Base-by-base conservation (phyloP, 2,329 filamentous ascomycete genomes). In the Sphaerostilbella broomeana region DNA sequence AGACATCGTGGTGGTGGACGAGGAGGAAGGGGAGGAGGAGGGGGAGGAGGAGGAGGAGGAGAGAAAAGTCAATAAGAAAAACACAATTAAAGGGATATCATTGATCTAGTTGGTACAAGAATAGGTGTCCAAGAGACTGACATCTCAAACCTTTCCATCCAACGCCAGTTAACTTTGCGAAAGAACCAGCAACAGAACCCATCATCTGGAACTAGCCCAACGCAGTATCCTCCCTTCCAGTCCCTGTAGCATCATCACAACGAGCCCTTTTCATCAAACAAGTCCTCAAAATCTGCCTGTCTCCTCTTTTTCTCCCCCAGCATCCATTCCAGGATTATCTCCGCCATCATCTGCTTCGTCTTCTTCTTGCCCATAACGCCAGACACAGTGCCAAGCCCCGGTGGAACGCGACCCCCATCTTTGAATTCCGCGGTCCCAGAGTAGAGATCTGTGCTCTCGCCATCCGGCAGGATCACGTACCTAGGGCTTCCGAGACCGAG, bases 291-390 rank as follows among this genome's bases (percentile, higher is more conserved):
- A n/a, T n/a, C n/a, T n/a, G n/a, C n/a, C 7, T 27, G 4, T 31
- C 51, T 47, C 15, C 3, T 32, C 35, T 39, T 31, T 8, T 46
- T 35, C 38, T 58, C 46, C 28, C 49, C 46, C 38, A 53, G 38
- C 20, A 75, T 43, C 51, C 58, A 62, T 5, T 25, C 44, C 11
- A 72, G 46, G 3, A 73, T 50, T 21, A 50, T 45, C 45, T 62
- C 57, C 0, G 69, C 66, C 4, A 74, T 51, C 38, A 51, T 52
- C 43, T 64, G 55, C 47, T 54, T 64, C 1, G 67, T 57, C 8
- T 52, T 43, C 29, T 53, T 57, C 47, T 57, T 61, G 3, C 63
- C 58, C 4, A 53, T 51, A 7, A 66, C 51, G 5, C 57, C 50
- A 1, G 27, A 38, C 4, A 72, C 61, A 5, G 47, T 20, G 3